Percentiles rank a stretch among this genome's conserved stretches.
These are phyloP conservation scores for Scalesia atractyloides DNA, from an alignment of 129 eudicot genomes.

Conservation along the genomic window DNA sequence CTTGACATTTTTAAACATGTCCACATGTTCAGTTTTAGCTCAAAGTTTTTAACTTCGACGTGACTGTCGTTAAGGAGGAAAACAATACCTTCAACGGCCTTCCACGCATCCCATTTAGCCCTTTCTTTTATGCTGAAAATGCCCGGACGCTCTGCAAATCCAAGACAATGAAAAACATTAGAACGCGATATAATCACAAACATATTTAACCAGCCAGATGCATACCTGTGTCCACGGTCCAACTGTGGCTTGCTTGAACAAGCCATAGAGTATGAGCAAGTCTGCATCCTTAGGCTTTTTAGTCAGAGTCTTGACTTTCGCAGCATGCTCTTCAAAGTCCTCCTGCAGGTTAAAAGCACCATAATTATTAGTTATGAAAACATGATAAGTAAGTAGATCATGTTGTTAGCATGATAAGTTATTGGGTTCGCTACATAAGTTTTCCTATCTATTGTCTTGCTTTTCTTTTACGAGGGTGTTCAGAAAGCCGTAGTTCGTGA, in stretches of 20 bases:
- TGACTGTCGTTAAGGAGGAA: background rate
- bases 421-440: no score
- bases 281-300: conserved; percentile 59
- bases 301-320: conserved; percentile 78
- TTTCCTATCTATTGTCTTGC: no score
- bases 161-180: background rate
- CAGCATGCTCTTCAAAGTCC: conserved; percentile 86
- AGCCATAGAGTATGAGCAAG: conserved; percentile 75
- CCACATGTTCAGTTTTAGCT: background rate
- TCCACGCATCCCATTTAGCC: conserved; percentile 99
- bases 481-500: no score
- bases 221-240: conserved; percentile 84
- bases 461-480: no score
- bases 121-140: conserved; percentile 78
- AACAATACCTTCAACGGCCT: conserved; percentile 78
- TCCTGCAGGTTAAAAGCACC: conserved; percentile 49
- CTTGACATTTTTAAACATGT: background rate
- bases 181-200: background rate
- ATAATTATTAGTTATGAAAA: background rate
- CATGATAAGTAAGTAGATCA: no score
- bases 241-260: conserved; percentile 89
- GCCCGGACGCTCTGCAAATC: conserved; percentile 84
- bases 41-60: background rate
- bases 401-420: no score
- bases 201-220: background rate